Percentiles rank a stretch among this genome's conserved stretches.
Conservation (phyloP, 169 alveolate species). For the Haemoproteus tartakovskyi region DNA sequence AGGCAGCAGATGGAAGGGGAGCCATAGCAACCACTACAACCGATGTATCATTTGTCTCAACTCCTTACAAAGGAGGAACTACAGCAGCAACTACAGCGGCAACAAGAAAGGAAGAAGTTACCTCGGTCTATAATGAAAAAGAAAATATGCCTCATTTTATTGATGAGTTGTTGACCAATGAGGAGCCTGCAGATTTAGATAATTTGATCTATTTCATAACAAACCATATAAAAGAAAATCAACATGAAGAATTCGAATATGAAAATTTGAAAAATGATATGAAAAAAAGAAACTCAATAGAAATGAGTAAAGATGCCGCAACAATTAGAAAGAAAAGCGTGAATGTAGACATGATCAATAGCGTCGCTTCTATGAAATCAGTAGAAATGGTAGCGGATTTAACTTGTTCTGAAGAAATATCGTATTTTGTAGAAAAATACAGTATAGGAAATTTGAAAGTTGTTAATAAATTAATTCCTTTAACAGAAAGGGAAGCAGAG, state of each 20-base stretch:
- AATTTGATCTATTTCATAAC: slow-evolving; percentile 1
- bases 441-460: slow-evolving; percentile 18
- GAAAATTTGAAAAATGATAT: slow-evolving; percentile 13
- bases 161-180: slow-evolving; percentile 1
- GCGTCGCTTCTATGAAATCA: not conserved
- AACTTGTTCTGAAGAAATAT: not conserved
- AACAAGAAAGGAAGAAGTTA: not conserved
- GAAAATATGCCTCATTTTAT: not conserved
- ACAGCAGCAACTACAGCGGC: not conserved
- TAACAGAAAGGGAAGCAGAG: slow-evolving; percentile 85
- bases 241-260: slow-evolving; percentile 7
- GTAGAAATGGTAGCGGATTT: slow-evolving; percentile 10
- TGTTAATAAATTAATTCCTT: slow-evolving; percentile 59
- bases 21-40: too few relatives aligned
- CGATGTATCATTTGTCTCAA: too few relatives aligned
- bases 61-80: slow-evolving; percentile 43
- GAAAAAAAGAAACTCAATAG: not conserved
- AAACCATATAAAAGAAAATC: slow-evolving; percentile 9
- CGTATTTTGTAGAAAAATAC: slow-evolving; percentile 16
- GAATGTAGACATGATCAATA: slow-evolving; percentile 4
- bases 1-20: slow-evolving; percentile 38
- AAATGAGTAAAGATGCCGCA: not conserved
- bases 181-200: not conserved
- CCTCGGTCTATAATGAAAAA: not conserved
- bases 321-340: slow-evolving; percentile 25